Conservation (phyloP, 129 eudicot genomes). For the Centaurea solstitialis region DNA sequence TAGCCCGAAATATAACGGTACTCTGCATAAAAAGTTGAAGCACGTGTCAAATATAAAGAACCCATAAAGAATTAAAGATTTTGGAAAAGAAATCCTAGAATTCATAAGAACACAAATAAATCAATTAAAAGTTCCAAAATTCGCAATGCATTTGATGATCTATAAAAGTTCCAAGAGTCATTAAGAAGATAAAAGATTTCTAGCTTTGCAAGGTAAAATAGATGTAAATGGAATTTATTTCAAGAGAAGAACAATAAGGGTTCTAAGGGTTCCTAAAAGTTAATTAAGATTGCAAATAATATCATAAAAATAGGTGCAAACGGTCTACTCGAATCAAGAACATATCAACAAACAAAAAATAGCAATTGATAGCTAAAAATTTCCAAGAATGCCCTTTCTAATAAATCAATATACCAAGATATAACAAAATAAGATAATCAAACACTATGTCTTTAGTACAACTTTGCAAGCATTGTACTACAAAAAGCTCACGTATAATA, state of each 20-base stretch:
- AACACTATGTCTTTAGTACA: not conserved
- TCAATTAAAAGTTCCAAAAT: not conserved
- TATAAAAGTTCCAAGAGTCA: not conserved
- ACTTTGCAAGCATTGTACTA: not conserved
- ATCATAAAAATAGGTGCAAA: not conserved
- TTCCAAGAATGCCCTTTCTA: not conserved
- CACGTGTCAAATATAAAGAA: not conserved
- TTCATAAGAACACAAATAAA: not conserved
- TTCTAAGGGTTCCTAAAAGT: not conserved
- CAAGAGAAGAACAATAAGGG: not conserved
- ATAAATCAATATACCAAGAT: not conserved
- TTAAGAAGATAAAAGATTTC: not conserved
- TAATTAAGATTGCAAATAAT: not conserved
- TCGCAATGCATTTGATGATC: not conserved
- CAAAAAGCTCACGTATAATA: not conserved
- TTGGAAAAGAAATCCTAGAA: not conserved
- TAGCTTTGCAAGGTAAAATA: not conserved
- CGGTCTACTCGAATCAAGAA: not conserved
- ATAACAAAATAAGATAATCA: not conserved
- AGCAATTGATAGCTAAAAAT: not conserved
- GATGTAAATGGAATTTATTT: not conserved
- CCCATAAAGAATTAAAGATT: not conserved
- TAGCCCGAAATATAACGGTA: constrained; percentile 76
- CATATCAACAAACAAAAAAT: not conserved
- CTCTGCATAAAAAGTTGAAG: constrained; percentile 42